Percentiles rank a stretch among this genome's conserved stretches.
phyloP scores from a whole-genome alignment of 1,284 basidiomycete genomes.

The Trametes versicolor region DNA sequence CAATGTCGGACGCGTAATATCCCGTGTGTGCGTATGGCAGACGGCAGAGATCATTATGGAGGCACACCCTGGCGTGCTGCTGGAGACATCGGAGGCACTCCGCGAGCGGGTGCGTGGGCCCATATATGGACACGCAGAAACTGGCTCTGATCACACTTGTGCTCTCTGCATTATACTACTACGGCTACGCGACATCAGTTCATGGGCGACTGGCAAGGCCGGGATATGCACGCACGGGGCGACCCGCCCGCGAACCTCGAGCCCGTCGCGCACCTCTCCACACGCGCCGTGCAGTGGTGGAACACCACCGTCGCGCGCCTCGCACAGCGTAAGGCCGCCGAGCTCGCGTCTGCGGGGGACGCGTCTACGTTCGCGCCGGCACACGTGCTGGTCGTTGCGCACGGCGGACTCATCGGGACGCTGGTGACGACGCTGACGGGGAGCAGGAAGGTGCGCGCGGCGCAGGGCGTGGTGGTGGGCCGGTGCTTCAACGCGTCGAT shows the following conservation, averaged over 20 bases:
- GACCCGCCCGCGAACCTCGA: constrained; percentile 47
- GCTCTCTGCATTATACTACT: too few relatives aligned
- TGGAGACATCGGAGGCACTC: constrained; percentile 57
- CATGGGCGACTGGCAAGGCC: constrained; percentile 73
- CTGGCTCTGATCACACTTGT: too few relatives aligned
- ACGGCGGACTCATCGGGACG: constrained; percentile 69
- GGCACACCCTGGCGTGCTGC: constrained; percentile 56
- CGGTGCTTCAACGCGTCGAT: constrained; percentile 68
- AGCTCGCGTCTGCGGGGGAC: neutral
- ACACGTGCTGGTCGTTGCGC: constrained; percentile 68
- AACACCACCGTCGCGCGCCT: constrained; percentile 53
- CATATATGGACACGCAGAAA: too few relatives aligned
- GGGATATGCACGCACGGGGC: constrained; percentile 35
- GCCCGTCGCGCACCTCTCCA: constrained; percentile 49
- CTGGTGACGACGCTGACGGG: constrained; percentile 59
- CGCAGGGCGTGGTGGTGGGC: constrained; percentile 52
- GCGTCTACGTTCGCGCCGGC: constrained; percentile 39
- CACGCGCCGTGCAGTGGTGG: constrained; percentile 71
- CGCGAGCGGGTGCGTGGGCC: constrained; percentile 66
- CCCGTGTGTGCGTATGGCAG: constrained; percentile 45
- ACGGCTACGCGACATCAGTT: constrained; percentile 49
- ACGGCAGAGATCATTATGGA: constrained; percentile 70
- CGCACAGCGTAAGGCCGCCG: constrained; percentile 41
- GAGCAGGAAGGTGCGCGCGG: constrained; percentile 50
- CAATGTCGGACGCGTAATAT: too few relatives aligned